Conservation (phyloP, 2,329 filamentous ascomycete genomes). For the Apiospora pterosperma region DNA sequence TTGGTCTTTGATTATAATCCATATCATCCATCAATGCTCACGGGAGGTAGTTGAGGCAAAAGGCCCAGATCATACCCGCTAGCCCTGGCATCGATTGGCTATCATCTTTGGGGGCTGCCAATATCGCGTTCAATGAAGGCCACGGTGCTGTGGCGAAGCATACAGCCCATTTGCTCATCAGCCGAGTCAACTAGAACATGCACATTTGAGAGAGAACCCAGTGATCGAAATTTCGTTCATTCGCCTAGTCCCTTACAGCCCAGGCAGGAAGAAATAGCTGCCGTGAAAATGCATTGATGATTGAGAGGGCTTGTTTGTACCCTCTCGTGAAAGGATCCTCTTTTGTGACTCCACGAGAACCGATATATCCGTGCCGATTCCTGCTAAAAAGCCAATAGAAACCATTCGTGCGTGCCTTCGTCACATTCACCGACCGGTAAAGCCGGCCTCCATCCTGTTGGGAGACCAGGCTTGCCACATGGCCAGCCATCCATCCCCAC, state of each 20-base stretch:
- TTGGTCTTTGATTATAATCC: background rate
- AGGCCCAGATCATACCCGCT: background rate
- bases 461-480: slow-evolving; percentile 6
- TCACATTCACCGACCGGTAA: slow-evolving; percentile 7
- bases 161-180: background rate
- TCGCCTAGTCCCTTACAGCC: slow-evolving; percentile 50
- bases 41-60: background rate
- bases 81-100: background rate
- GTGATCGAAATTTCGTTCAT: slow-evolving; percentile 32
- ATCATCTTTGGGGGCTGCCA: background rate
- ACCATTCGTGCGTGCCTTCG: slow-evolving; percentile 8
- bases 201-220: background rate
- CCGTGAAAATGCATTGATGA: slow-evolving; percentile 48
- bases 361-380: slow-evolving; percentile 1
- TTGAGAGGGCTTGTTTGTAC: slow-evolving; percentile 27
- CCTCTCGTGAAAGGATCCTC: slow-evolving; percentile 20
- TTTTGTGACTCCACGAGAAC: slow-evolving; percentile 28
- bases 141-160: background rate
- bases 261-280: slow-evolving; percentile 37
- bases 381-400: background rate
- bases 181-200: background rate
- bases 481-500: slow-evolving; percentile 4
- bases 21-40: background rate
- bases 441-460: background rate
- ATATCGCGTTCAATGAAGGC: background rate